phyloP scores from a whole-genome alignment of 768 basidiomycete genomes.

The Auricularia cornea region DNA sequence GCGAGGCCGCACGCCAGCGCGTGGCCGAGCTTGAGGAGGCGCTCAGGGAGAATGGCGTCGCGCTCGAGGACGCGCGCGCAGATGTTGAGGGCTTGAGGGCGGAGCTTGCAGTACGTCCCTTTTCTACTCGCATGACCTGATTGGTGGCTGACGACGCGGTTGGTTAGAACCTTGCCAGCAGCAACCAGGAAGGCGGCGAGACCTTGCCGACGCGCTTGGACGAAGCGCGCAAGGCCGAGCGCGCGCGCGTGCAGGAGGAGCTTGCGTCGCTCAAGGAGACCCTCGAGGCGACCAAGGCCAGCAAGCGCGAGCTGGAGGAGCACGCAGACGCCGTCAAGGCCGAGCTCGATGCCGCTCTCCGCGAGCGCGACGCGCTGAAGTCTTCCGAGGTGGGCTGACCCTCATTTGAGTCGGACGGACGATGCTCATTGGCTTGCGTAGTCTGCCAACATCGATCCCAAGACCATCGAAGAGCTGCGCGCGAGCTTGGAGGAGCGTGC shows the following conservation, averaged over 20 bases:
- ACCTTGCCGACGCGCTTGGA: slow-evolving; percentile 39
- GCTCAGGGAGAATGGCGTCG: slow-evolving; percentile 73
- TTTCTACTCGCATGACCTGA: background rate
- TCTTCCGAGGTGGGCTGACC: background rate
- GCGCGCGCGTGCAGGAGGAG: slow-evolving; percentile 44
- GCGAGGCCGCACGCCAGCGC: slow-evolving; percentile 46
- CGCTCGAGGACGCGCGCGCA: slow-evolving; percentile 81
- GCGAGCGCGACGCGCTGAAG: background rate
- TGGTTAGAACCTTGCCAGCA: background rate
- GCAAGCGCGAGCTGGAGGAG: slow-evolving; percentile 16
- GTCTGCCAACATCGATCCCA: slow-evolving; percentile 4
- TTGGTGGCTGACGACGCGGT: too few species aligned
- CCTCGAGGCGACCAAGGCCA: slow-evolving; percentile 32
- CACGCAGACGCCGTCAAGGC: slow-evolving; percentile 11
- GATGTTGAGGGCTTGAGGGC: slow-evolving; percentile 76
- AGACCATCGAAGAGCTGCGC: slow-evolving; percentile 12
- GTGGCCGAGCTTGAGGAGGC: slow-evolving; percentile 87
- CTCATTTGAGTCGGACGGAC: too few species aligned
- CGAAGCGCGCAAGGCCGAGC: slow-evolving; percentile 39
- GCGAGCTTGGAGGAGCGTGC: slow-evolving; percentile 30
- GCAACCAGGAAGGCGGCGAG: slow-evolving; percentile 1
- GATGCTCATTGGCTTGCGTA: background rate
- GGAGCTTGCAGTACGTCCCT: slow-evolving; percentile 63
- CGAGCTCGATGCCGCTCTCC: slow-evolving; percentile 6
- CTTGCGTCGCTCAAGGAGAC: slow-evolving; percentile 44